Base-by-base conservation (phyloP, 1,284 basidiomycete genomes). In the Xerocomus subilludens region DNA sequence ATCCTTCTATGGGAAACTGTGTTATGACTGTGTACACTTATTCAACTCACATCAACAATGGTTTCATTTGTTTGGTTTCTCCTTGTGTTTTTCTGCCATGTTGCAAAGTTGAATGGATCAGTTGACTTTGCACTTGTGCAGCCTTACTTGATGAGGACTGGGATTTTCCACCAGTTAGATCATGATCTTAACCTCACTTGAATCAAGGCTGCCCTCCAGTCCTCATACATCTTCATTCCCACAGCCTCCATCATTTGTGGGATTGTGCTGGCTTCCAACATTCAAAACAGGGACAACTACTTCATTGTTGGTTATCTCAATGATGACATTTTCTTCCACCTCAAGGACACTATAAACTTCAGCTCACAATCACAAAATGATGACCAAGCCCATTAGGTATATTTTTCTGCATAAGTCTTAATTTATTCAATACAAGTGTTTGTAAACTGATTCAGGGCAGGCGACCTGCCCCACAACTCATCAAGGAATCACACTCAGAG, bases 71-170 rank as follows among this genome's bases (percentile, higher is more conserved):
- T 45, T 16, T 36, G 21, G 21, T n/a, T 74, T 14, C 49, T 67
- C 10, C 33, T 74, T 25, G 36, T 73, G 5, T 74, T 74, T 27
- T n/a, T 45, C 10, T 74, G 65, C 9, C 13, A 53, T 27, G 51
- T 74, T 21, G 59, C 45, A 4, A 36, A 58, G 25, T 4, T 74
- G 6, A 27, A 47, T 30, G 30, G 55, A 32, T 27, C 27, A 2
- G 67, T 67, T 6, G 27, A 71, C 14, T 71, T 74, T 59, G 60
- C 60, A n/a, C 60, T 71, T n/a, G 65, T 74, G 3, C 55, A 59
- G 13, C 60, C 60, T 11, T 67, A 51, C 51, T 25, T 27, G 2
- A 38, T 5, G 20, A 67, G 53, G n/a, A 64, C 21, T 30, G 66
- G 60, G 14, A 8, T 18, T 23, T 10, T 36, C 4, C 13, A 32